Evolutionary conservation across 164 flowering plant species (phyloP).

Genomic region (Taxillus chinensis): DNA sequence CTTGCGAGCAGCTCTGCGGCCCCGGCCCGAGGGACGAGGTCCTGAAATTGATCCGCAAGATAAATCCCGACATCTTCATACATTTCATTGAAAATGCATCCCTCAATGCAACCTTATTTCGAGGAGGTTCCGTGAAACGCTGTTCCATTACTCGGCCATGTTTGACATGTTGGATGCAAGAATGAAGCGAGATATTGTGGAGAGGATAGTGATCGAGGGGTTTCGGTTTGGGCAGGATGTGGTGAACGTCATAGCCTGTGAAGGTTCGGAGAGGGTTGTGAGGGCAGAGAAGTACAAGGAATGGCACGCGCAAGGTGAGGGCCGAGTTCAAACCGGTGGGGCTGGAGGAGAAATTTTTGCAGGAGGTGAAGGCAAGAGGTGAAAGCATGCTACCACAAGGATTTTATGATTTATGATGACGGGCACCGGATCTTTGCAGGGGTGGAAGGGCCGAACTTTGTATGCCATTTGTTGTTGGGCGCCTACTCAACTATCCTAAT

Average conservation of each 20-base stretch:
- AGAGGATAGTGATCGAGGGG: neutral
- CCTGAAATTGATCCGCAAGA: neutral
- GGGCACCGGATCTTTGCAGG: neutral
- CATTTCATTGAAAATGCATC: no score
- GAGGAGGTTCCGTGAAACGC: neutral
- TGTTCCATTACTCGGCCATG: neutral
- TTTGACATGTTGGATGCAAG: neutral
- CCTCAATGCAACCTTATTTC: neutral
- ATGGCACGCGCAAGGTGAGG: neutral
- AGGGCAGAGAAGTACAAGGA: neutral
- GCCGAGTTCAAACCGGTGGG: neutral
- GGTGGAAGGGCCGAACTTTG: slow-evolving; percentile 3
- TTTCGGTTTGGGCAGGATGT: neutral
- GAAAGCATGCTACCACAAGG: neutral
- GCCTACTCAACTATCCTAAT: neutral
- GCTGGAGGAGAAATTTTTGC: neutral
- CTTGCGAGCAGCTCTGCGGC: no score
- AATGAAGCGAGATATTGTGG: neutral
- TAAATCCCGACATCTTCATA: neutral
- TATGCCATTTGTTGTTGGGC: neutral
- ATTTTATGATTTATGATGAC: slow-evolving; percentile 1
- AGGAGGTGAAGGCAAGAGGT: neutral
- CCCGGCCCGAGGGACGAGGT: neutral
- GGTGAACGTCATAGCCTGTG: neutral
- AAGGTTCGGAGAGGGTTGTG: neutral